Evolutionary conservation across 2,329 filamentous ascomycete species (phyloP).

Genomic region (Fusarium sp.): DNA sequence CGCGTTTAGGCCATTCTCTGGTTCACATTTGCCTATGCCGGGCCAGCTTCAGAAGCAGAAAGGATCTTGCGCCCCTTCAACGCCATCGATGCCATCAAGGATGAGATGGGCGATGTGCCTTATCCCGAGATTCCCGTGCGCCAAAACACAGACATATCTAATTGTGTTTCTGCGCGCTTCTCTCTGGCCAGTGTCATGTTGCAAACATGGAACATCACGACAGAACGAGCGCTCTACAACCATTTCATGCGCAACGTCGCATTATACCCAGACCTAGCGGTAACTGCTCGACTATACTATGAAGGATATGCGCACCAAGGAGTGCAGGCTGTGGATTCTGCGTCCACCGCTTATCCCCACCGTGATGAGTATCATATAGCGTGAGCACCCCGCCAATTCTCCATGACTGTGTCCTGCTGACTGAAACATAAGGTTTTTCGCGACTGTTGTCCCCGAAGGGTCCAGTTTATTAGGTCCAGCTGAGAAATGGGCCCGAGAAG

Average conservation of each 20-base stretch:
- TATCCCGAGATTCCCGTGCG: not conserved
- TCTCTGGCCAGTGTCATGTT: not conserved
- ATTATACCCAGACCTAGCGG: not conserved
- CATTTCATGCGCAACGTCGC: not conserved
- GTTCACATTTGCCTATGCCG: not conserved
- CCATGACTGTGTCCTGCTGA: not conserved
- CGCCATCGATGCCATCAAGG: not conserved
- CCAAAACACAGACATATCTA: not conserved
- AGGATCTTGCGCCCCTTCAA: not conserved
- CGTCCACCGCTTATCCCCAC: not conserved
- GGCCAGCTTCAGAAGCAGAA: not conserved
- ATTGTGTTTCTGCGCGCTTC: not conserved
- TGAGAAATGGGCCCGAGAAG: not conserved
- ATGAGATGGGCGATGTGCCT: not conserved
- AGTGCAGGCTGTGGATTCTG: not conserved
- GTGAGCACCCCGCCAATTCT: too few species aligned
- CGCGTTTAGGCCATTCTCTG: not conserved
- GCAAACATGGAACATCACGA: not conserved
- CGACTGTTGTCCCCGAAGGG: not conserved
- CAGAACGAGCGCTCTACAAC: not conserved
- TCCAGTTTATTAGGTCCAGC: not conserved
- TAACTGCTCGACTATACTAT: not conserved
- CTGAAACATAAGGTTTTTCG: not conserved
- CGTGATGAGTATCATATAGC: not conserved
- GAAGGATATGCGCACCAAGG: not conserved